Base-by-base conservation (phyloP, 805 yeast species). In the Cyberlindnera nakhonratchasimensis region DNA sequence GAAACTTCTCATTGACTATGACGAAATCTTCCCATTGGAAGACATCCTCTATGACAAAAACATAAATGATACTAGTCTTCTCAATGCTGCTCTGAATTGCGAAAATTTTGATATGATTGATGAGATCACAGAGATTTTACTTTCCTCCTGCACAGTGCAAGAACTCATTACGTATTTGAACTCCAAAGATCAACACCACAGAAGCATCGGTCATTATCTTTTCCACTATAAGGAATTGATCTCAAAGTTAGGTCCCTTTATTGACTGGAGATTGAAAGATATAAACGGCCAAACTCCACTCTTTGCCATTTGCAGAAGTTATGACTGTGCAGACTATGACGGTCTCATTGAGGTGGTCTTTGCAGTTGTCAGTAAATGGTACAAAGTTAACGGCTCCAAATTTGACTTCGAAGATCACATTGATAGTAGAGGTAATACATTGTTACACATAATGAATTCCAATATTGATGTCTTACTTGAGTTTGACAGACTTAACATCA, bases 161-260 rank as follows among this genome's bases (percentile, higher is more conserved):
- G 93, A 83, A 47, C 64, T 74, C 20, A 39, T 51, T 3, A 48
- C 50, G 1, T 87, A 80, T 54, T 63, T 80, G 41, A 75, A 76
- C 46, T 53, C 54, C 8, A 48, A 52, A 2, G 95, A 90, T 57
- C 57, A 51, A 8, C 63, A 71, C 42, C 70, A 75, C 2, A 70
- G 95, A 39, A 72, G 80, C 2, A 67, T 79, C 6, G 96, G 90
- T 0, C 96, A 90, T 58, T 81, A 83, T 50, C 58, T 88, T 14
- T 77, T 79, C 47, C 80, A 81, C 50, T 70, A 78, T 35, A 64
- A 72, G 17, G 64, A 69, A 3, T 60, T 85, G 1, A 71, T 87
- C 12, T 56, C 65, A 1, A 56, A 53, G 13, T 58, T 88, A 10
- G 95, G 95, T 0, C 58, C 58, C 2, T 72, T 67, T 33, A 65